A percentile compares a stretch with the other conserved stretches of the same genome.
Conservation (phyloP, 371 early-diverging fungal genomes). For the Mucor piriformis region DNA sequence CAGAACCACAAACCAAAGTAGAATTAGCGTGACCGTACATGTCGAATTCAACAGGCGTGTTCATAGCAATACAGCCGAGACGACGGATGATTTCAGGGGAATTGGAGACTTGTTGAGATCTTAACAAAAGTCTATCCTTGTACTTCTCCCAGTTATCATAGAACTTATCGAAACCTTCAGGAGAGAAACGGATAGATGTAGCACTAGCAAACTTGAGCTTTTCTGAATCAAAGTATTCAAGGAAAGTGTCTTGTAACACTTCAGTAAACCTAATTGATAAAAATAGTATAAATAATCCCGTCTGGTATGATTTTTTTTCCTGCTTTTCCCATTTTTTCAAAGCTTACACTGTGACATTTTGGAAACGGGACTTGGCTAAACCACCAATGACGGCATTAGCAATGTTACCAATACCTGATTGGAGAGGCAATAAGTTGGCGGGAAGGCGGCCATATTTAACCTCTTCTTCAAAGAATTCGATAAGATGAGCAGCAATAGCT, state of each 20-base stretch:
- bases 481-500: constrained; percentile 52
- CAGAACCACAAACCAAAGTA: constrained; percentile 55
- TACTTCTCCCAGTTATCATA: constrained; percentile 56
- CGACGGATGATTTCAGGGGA: constrained; percentile 58
- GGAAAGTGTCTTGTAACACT: constrained; percentile 56
- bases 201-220: constrained; percentile 57
- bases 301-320: not conserved
- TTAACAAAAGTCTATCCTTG: constrained; percentile 50
- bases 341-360: constrained; percentile 59
- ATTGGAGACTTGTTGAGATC: constrained; percentile 59
- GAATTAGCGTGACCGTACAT: constrained; percentile 61
- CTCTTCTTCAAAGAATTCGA: constrained; percentile 57
- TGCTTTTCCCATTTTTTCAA: not conserved
- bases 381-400: constrained; percentile 61
- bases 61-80: constrained; percentile 61
- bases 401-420: constrained; percentile 62
- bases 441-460: constrained; percentile 57
- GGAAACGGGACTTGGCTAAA: constrained; percentile 50
- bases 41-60: constrained; percentile 61
- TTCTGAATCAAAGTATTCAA: constrained; percentile 58
- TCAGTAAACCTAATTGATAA: constrained; percentile 44
- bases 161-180: constrained; percentile 54
- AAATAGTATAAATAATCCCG: constrained; percentile 1
- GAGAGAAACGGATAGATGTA: constrained; percentile 60
- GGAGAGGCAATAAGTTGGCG: constrained; percentile 48